Conservation (phyloP, 768 basidiomycete genomes). For the Naganishia randhawae region DNA sequence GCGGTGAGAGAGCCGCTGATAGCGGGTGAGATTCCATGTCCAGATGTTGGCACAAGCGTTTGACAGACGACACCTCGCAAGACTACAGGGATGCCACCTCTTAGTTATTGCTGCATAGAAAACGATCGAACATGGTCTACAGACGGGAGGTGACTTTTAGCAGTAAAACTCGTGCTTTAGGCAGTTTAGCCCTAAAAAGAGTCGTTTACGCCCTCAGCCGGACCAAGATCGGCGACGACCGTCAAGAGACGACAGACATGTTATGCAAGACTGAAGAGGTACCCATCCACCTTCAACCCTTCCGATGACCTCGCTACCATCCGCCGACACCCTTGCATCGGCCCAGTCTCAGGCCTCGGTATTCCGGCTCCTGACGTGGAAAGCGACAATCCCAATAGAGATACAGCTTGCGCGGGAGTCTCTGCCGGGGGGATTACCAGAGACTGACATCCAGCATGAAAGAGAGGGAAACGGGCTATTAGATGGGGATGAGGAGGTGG, state of each 20-base stretch:
- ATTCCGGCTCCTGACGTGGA: constrained; percentile 18
- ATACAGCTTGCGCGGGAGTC: constrained; percentile 5
- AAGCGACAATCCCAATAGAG: constrained; percentile 23
- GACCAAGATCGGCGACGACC: constrained; percentile 5
- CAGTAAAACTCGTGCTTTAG: not conserved
- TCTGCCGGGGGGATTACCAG: not conserved
- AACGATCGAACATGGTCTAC: constrained; percentile 20
- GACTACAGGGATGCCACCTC: too few species aligned
- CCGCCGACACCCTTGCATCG: not conserved
- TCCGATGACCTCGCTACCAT: not conserved
- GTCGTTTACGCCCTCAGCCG: not conserved
- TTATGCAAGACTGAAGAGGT: not conserved
- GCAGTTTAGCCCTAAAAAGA: not conserved
- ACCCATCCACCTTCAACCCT: not conserved
- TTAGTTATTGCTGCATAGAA: constrained; percentile 10
- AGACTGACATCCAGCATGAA: not conserved
- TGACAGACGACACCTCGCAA: not conserved
- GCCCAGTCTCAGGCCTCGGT: constrained; percentile 14
- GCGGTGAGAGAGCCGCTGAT: not conserved
- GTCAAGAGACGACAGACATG: too few species aligned
- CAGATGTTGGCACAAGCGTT: not conserved
- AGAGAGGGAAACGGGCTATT: not conserved
- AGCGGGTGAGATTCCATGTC: not conserved
- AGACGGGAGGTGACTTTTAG: too few species aligned
- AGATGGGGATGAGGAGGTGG: constrained; percentile 14